phyloP scores from a whole-genome alignment of 768 basidiomycete genomes.

The Chiua virens region DNA sequence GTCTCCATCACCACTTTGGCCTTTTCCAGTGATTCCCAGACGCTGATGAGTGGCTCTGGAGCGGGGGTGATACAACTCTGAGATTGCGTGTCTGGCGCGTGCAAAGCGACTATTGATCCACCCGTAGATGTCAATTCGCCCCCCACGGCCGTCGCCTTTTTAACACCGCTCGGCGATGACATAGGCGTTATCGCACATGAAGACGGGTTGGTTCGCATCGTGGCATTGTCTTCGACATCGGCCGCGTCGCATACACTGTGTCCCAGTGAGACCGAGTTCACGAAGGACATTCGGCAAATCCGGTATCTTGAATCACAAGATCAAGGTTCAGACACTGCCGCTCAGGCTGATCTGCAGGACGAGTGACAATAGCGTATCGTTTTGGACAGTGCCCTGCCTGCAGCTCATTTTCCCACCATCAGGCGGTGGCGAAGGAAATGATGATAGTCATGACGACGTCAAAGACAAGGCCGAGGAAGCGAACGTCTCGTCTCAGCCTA shows the following conservation, averaged over 20 bases:
- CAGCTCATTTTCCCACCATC: neutral
- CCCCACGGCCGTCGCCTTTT: conserved; percentile 4
- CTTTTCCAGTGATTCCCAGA: conserved; percentile 13
- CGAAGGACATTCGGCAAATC: neutral
- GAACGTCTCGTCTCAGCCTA: too few relatives aligned
- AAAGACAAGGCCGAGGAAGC: too few relatives aligned
- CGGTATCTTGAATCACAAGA: too few relatives aligned
- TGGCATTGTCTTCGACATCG: neutral
- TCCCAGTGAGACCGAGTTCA: neutral
- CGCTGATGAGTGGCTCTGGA: conserved; percentile 10
- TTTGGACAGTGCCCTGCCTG: conserved; percentile 1
- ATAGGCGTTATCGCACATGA: conserved; percentile 3
- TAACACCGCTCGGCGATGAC: neutral
- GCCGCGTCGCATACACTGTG: neutral
- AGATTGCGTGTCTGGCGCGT: conserved; percentile 9
- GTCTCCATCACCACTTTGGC: conserved; percentile 2
- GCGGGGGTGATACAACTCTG: conserved; percentile 11
- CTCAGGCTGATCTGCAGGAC: conserved; percentile 2
- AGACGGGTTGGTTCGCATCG: conserved; percentile 8
- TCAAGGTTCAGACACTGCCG: neutral
- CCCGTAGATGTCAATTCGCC: neutral
- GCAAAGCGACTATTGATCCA: neutral
- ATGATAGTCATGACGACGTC: neutral
- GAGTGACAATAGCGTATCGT: neutral
- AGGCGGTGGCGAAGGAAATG: neutral